Percentiles rank a stretch among this genome's conserved stretches.
Evolutionary conservation across 2,329 filamentous ascomycete species (phyloP).

Genomic region (Stemphylium beticola): DNA sequence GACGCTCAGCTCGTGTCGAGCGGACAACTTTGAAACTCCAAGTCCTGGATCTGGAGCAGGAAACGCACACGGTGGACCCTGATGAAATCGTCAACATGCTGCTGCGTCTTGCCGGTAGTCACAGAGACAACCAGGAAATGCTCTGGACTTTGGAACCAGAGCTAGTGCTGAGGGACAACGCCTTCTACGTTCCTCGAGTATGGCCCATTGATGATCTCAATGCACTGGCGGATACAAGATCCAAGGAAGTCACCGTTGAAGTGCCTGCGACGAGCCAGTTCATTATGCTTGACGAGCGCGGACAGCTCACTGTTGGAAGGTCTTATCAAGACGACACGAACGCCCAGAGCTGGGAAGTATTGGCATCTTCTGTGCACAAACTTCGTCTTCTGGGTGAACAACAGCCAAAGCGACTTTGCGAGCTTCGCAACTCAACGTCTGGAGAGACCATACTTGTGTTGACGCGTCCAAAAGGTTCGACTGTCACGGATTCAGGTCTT

Average conservation of each 20-base stretch:
- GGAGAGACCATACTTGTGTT: too few relatives aligned
- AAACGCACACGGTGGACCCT: background rate
- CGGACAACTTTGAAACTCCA: conserved; percentile 9
- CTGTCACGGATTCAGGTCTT: too few relatives aligned
- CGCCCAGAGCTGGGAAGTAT: too few relatives aligned
- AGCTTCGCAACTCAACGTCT: too few relatives aligned
- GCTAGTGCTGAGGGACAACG: conserved; percentile 5
- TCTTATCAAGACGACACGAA: too few relatives aligned
- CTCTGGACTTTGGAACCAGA: conserved; percentile 10
- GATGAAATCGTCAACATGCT: conserved; percentile 3
- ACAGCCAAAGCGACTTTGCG: too few relatives aligned
- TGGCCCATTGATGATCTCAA: background rate
- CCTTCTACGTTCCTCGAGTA: conserved; percentile 11
- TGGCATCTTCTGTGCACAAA: too few relatives aligned
- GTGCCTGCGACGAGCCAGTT: background rate
- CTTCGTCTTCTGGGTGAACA: too few relatives aligned
- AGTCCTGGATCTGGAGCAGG: conserved; percentile 9
- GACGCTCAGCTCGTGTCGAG: conserved; percentile 9
- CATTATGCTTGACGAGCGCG: too few relatives aligned
- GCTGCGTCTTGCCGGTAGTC: conserved; percentile 3
- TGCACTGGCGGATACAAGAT: background rate
- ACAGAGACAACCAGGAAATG: background rate
- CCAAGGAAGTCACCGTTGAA: background rate
- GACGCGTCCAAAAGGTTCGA: too few relatives aligned
- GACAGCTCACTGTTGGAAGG: too few relatives aligned